Evolutionary conservation across 768 basidiomycete species (phyloP).

Genomic region (Udeniomyces megalosporus): DNA sequence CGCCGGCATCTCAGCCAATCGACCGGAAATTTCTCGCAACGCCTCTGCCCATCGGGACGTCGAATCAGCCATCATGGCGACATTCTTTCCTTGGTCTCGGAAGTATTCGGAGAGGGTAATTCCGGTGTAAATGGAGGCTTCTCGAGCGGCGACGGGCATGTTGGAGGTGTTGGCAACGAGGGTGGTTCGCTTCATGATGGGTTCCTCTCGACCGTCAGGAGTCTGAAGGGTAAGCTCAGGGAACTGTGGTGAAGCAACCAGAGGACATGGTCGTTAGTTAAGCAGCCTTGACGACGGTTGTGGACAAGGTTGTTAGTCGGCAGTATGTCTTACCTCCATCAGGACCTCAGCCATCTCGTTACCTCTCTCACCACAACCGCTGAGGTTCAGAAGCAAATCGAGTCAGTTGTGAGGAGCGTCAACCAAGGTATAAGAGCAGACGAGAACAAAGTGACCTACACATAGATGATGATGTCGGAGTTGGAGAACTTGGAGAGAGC

Average conservation of each 20-base stretch:
- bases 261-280: no score
- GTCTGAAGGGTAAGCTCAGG: constrained; percentile 86
- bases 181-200: constrained; percentile 99
- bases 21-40: constrained; percentile 95
- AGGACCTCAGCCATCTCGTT: constrained; percentile 71
- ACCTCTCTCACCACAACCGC: constrained; percentile 66
- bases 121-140: constrained; percentile 98
- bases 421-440: no score
- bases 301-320: no score
- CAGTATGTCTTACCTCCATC: constrained; percentile 80
- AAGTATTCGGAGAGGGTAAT: constrained; percentile 98
- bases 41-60: constrained; percentile 99
- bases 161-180: constrained; percentile 98
- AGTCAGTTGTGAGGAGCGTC: no score
- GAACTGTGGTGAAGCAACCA: constrained; percentile 46
- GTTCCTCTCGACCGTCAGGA: constrained; percentile 73
- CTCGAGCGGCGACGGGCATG: constrained; percentile 99
- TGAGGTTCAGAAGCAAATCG: no score
- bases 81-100: constrained; percentile 95
- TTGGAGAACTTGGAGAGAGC: constrained; percentile 97
- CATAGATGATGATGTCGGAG: constrained; percentile 97
- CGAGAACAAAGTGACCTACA: constrained; percentile 73
- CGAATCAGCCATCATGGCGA: constrained; percentile 93
- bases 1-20: constrained; percentile 98
- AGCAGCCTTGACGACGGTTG: no score